phyloP scores from a whole-genome alignment of 2,329 filamentous ascomycete genomes.

The Aspergillus pseudoglaucus region DNA sequence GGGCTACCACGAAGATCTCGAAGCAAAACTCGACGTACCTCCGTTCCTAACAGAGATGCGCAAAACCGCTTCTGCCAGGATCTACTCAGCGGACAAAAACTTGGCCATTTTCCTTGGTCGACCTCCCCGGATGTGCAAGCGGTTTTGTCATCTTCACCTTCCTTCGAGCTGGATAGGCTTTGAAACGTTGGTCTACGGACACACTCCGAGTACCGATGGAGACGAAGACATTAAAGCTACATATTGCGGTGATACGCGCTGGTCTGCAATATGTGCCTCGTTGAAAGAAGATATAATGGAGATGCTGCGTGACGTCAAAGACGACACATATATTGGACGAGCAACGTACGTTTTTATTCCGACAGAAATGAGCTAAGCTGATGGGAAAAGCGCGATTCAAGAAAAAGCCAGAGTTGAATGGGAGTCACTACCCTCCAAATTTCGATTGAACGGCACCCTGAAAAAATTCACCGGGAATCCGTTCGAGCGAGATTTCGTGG shows the following conservation, averaged over 20 bases:
- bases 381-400: slow-evolving; percentile 17
- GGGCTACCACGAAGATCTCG: slow-evolving; percentile 40
- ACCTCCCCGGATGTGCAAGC: slow-evolving; percentile 38
- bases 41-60: slow-evolving; percentile 35
- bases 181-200: slow-evolving; percentile 8
- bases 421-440: slow-evolving; percentile 15
- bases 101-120: slow-evolving; percentile 44
- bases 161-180: too few relatives aligned
- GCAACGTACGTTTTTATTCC: slow-evolving; percentile 7
- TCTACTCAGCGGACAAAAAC: slow-evolving; percentile 44
- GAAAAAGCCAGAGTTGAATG: slow-evolving; percentile 16
- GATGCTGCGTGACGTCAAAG: slow-evolving; percentile 18
- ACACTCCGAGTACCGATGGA: slow-evolving; percentile 10
- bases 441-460: slow-evolving; percentile 16
- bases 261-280: slow-evolving; percentile 21
- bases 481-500: slow-evolving; percentile 21
- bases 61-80: slow-evolving; percentile 34
- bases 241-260: slow-evolving; percentile 20
- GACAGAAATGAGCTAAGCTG: not conserved
- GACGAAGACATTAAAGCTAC: slow-evolving; percentile 6
- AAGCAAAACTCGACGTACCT: slow-evolving; percentile 22
- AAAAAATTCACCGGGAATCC: slow-evolving; percentile 14
- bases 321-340: slow-evolving; percentile 12
- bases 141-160: slow-evolving; percentile 31
- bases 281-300: slow-evolving; percentile 23